These are phyloP conservation scores for Dryas octopetala DNA, from an alignment of 306 rosid species.

Conservation along the genomic window DNA sequence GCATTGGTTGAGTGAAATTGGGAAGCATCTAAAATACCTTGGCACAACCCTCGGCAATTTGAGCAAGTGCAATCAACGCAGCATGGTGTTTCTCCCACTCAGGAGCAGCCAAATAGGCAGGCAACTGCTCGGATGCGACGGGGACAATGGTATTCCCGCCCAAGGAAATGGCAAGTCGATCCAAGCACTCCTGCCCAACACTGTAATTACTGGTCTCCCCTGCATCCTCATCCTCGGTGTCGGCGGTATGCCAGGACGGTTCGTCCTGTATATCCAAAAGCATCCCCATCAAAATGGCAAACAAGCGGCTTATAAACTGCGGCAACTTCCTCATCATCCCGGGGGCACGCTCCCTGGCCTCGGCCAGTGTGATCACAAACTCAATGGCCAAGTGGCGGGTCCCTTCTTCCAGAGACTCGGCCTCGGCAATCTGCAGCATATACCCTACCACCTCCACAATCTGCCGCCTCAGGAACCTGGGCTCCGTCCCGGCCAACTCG, in stretches of 20 bases:
- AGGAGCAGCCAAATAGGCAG: constrained; percentile 73
- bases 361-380: constrained; percentile 89
- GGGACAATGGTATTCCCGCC: constrained; percentile 99
- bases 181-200: constrained; percentile 97
- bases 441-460: constrained; percentile 83
- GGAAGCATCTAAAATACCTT: constrained; percentile 47
- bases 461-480: constrained; percentile 83
- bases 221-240: constrained; percentile 81
- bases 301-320: constrained; percentile 82
- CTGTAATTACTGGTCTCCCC: constrained; percentile 89
- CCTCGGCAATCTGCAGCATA: constrained; percentile 93
- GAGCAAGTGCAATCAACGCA: constrained; percentile 85
- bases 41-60: constrained; percentile 89
- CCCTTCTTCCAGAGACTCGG: constrained; percentile 81
- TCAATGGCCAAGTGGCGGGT: constrained; percentile 91
- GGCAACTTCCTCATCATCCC: constrained; percentile 99
- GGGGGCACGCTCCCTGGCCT: constrained; percentile 93
- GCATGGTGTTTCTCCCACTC: constrained; percentile 98
- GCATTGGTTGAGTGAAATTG: too few relatives aligned
- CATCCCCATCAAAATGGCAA: constrained; percentile 84
- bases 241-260: constrained; percentile 82
- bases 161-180: constrained; percentile 79
- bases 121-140: constrained; percentile 88
- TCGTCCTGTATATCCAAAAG: constrained; percentile 85
- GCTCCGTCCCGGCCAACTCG: constrained; percentile 89